phyloP scores from a whole-genome alignment of 2,329 filamentous ascomycete species.

The Periconia sp. region DNA sequence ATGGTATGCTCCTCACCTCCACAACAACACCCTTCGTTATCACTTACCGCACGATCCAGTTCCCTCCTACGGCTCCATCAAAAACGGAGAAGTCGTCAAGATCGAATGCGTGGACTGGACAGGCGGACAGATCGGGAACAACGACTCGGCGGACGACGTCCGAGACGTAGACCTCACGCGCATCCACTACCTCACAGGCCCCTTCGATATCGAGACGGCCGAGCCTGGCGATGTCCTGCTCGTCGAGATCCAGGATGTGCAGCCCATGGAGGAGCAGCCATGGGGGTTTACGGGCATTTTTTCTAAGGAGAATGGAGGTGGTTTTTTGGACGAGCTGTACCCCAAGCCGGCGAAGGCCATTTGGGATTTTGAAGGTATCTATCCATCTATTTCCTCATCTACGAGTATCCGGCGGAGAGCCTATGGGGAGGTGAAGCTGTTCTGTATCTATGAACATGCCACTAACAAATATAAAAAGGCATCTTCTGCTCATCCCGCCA shows the following conservation, averaged over 20 bases:
- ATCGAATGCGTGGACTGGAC: slow-evolving; percentile 87
- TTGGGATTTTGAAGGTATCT: slow-evolving; percentile 65
- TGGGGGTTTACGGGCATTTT: slow-evolving; percentile 93
- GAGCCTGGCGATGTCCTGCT: slow-evolving; percentile 83
- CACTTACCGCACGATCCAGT: slow-evolving; percentile 53
- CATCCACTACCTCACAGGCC: slow-evolving; percentile 86
- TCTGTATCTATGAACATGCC: too few relatives aligned
- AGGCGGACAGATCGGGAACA: slow-evolving; percentile 79
- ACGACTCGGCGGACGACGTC: slow-evolving; percentile 87
- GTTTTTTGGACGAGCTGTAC: slow-evolving; percentile 85
- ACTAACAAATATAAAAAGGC: slow-evolving; percentile 41
- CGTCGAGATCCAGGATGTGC: slow-evolving; percentile 90
- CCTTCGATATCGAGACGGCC: slow-evolving; percentile 82
- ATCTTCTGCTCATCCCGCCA: slow-evolving; percentile 84
- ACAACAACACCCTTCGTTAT: background rate
- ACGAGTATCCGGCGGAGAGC: too few relatives aligned
- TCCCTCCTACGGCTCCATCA: slow-evolving; percentile 71
- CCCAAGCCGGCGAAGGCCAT: slow-evolving; percentile 78
- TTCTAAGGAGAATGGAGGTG: slow-evolving; percentile 77
- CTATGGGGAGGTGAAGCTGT: too few relatives aligned
- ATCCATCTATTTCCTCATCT: too few relatives aligned
- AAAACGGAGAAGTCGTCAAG: slow-evolving; percentile 84
- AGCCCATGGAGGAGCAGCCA: slow-evolving; percentile 80
- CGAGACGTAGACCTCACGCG: slow-evolving; percentile 80
- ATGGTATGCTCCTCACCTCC: slow-evolving; percentile 58